phyloP scores from a whole-genome alignment of 768 basidiomycete genomes.

The Mycena venus region DNA sequence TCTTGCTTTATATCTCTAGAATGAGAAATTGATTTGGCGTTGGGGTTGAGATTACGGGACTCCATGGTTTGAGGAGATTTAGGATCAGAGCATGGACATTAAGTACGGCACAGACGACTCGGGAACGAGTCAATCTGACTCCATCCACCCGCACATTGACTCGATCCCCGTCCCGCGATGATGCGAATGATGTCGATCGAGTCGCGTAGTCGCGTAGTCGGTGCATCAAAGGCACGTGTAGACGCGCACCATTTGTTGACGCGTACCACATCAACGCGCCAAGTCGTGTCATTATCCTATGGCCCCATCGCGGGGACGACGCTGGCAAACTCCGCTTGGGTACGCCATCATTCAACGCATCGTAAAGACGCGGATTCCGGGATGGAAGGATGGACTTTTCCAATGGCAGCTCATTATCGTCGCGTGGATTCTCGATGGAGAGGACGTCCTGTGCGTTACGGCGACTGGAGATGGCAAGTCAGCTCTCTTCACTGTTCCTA shows the following conservation, averaged over 20 bases:
- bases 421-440: slow-evolving; percentile 24
- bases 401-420: slow-evolving; percentile 21
- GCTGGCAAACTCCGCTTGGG: slow-evolving; percentile 3
- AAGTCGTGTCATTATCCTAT: background rate
- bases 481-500: slow-evolving; percentile 15
- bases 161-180: too few relatives aligned
- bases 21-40: too few relatives aligned
- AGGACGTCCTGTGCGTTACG: slow-evolving; percentile 9
- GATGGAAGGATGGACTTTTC: slow-evolving; percentile 14
- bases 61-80: too few relatives aligned
- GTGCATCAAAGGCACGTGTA: background rate
- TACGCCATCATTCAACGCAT: slow-evolving; percentile 14
- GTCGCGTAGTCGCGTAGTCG: background rate
- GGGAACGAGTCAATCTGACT: too few relatives aligned
- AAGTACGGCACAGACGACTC: too few relatives aligned
- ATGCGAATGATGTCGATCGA: too few relatives aligned
- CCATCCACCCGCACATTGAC: too few relatives aligned
- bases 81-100: too few relatives aligned
- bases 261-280: background rate
- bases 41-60: too few relatives aligned
- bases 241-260: background rate
- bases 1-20: too few relatives aligned
- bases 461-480: slow-evolving; percentile 27
- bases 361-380: slow-evolving; percentile 7
- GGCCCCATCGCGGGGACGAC: background rate